A percentile compares a stretch with the other conserved stretches of the same genome.
Evolutionary conservation across 305 asterid species (phyloP).

Genomic region (Withania somnifera): DNA sequence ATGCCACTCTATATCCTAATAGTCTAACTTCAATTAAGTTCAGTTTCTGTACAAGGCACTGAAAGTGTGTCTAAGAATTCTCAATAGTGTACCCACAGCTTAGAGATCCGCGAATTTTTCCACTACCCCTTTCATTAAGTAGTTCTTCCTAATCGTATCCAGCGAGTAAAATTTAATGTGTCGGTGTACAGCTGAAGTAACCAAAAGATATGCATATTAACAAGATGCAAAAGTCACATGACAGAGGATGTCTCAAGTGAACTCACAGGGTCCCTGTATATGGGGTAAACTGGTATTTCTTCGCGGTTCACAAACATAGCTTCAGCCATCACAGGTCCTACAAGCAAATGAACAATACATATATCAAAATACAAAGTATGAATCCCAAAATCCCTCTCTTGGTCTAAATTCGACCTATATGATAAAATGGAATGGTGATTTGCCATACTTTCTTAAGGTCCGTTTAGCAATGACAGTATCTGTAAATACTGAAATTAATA

Average conservation of each 20-base stretch:
- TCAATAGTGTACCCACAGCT: background rate
- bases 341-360: slow-evolving; percentile 2
- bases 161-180: background rate
- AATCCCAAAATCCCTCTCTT: background rate
- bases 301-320: slow-evolving; percentile 96
- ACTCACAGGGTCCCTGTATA: slow-evolving; percentile 94
- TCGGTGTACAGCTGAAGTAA: background rate
- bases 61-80: background rate
- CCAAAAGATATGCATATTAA: background rate
- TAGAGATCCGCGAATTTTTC: background rate
- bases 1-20: background rate
- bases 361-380: background rate
- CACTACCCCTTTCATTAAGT: background rate
- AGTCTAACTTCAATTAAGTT: background rate
- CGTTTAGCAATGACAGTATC: background rate
- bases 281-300: slow-evolving; percentile 84
- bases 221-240: background rate
- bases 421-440: background rate
- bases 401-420: background rate
- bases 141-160: background rate
- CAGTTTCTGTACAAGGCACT: background rate
- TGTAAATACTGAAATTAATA: background rate
- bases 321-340: slow-evolving; percentile 97
- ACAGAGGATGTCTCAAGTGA: background rate
- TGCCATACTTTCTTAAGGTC: background rate